Conservation (phyloP, 305 asterid species). For the Rubia peregrina region DNA sequence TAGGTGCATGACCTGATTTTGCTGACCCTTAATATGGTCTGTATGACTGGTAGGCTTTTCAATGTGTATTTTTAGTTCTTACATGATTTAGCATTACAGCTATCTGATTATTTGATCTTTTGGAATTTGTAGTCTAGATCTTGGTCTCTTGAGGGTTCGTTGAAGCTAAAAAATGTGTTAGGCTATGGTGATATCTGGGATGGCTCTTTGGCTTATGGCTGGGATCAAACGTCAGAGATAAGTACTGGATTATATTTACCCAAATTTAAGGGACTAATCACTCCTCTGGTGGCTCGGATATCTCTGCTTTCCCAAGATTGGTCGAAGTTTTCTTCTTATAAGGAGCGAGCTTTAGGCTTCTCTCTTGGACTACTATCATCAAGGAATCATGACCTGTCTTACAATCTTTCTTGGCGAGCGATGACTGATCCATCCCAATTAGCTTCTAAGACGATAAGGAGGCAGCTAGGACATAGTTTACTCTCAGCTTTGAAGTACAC, state of each 20-base stretch:
- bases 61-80: not conserved
- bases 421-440: conserved; percentile 86
- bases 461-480: conserved; percentile 92
- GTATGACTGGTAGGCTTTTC: not conserved
- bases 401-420: conserved; percentile 80
- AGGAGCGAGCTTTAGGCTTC: conserved; percentile 74
- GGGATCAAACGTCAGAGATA: conserved; percentile 73
- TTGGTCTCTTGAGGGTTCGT: conserved; percentile 69
- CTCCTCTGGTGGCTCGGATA: conserved; percentile 68
- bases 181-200: conserved; percentile 98
- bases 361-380: conserved; percentile 66
- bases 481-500: conserved; percentile 71
- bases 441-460: conserved; percentile 79
- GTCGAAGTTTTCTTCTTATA: conserved; percentile 85
- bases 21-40: not conserved
- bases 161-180: conserved; percentile 68
- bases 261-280: conserved; percentile 49
- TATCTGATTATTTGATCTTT: conserved; percentile 23
- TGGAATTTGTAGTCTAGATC: conserved; percentile 67
- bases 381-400: conserved; percentile 68
- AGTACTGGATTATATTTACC: conserved; percentile 79
- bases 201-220: conserved; percentile 78
- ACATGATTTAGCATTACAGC: conserved; percentile 1
- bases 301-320: conserved; percentile 89
- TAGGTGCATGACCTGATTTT: not conserved